phyloP scores from a whole-genome alignment of 768 basidiomycete species.

The Dictyophora rubrovolvata region DNA sequence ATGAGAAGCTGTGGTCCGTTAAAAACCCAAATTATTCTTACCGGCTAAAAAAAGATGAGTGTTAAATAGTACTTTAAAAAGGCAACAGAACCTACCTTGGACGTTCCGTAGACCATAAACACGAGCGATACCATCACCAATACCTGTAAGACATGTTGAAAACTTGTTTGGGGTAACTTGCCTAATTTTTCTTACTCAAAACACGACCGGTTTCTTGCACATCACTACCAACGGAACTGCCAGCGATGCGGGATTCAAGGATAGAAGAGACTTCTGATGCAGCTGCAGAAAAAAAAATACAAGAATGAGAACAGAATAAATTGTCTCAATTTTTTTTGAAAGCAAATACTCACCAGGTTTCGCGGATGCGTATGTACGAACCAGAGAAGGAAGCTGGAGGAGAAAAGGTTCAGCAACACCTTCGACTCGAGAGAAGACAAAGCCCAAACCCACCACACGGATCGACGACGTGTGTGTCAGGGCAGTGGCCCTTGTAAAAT shows the following conservation, averaged over 20 bases:
- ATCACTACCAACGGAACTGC: conserved; percentile 81
- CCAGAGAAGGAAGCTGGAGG: conserved; percentile 32
- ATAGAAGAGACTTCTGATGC: conserved; percentile 99
- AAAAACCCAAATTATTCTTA: conserved; percentile 13
- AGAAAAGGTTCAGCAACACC: conserved; percentile 24
- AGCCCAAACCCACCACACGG: conserved; percentile 40
- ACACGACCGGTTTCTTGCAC: conserved; percentile 99
- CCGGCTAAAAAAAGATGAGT: conserved; percentile 7
- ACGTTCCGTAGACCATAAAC: conserved; percentile 98
- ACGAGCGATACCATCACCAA: conserved; percentile 99
- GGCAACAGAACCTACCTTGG: conserved; percentile 52
- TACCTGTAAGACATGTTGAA: conserved; percentile 43
- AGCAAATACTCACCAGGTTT: conserved; percentile 71
- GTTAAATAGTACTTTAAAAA: conserved; percentile 8
- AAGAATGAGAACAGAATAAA: conserved; percentile 19
- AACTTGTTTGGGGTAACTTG: background rate
- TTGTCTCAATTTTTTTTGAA: conserved; percentile 1
- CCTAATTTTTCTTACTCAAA: conserved; percentile 57
- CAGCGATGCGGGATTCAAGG: conserved; percentile 96
- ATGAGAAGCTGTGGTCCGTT: background rate
- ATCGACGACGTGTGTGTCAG: conserved; percentile 41
- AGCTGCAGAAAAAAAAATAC: conserved; percentile 40
- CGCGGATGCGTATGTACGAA: conserved; percentile 93
- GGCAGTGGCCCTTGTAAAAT: conserved; percentile 69
- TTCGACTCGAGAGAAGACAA: conserved; percentile 22